Evolutionary conservation across 2,329 filamentous ascomycete species (phyloP).

Genomic region (Ascosphaera aggregata): DNA sequence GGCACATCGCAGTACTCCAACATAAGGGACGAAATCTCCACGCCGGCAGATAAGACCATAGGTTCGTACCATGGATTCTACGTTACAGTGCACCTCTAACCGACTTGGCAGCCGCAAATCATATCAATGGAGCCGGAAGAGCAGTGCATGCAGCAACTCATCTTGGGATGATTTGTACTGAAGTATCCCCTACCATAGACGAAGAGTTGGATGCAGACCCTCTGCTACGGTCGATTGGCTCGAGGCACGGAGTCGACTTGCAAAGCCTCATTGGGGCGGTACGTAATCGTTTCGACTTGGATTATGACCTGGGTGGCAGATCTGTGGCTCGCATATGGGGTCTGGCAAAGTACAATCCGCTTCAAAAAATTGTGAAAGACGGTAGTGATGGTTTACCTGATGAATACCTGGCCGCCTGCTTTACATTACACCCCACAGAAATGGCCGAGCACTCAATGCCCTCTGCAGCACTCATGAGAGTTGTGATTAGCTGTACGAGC

Average conservation of each 20-base stretch:
- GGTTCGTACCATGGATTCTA: too few relatives aligned
- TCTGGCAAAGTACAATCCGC: constrained; percentile 12
- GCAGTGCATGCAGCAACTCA: too few relatives aligned
- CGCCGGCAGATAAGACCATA: too few relatives aligned
- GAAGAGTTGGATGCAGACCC: neutral
- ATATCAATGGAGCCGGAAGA: too few relatives aligned
- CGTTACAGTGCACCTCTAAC: too few relatives aligned
- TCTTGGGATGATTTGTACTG: too few relatives aligned
- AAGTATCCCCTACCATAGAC: too few relatives aligned
- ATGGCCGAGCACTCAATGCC: constrained; percentile 31
- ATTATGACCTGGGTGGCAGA: constrained; percentile 26
- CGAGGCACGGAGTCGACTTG: constrained; percentile 9
- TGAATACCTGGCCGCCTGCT: constrained; percentile 24
- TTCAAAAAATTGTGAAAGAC: neutral
- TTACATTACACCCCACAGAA: constrained; percentile 31
- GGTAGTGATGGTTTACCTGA: constrained; percentile 14
- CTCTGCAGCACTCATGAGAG: constrained; percentile 19
- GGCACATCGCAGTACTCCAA: too few relatives aligned
- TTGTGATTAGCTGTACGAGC: constrained; percentile 13
- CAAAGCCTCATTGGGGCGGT: constrained; percentile 11
- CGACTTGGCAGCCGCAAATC: too few relatives aligned
- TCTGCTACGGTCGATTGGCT: neutral
- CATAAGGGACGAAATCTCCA: too few relatives aligned
- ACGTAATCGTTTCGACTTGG: constrained; percentile 23
- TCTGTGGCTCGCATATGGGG: constrained; percentile 31